Evolutionary conservation across 306 rosid species (phyloP), one percentile per base, ranked within the genome.

Genomic region (Geum urbanum): DNA sequence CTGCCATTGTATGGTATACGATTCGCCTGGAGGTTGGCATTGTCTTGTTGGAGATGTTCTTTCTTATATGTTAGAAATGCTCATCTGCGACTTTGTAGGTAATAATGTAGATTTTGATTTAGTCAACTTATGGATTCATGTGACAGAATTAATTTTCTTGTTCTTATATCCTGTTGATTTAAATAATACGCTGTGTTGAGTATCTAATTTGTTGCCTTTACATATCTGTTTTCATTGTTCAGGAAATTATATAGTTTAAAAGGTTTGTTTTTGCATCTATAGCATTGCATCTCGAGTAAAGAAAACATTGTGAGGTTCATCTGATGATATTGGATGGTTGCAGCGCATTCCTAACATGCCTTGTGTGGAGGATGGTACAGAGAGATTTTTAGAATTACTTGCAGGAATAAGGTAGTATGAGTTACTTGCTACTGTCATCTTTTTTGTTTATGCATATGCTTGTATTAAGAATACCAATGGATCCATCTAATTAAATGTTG

Each of bases 301-400:
- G 83, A 92, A 65, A 78, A 72, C 96, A 54, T 74, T 84, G 83
- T 84, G 50, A 24, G 96, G 96, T 67, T 92, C 98, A 64, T 70
- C 85, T 18, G 87, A 84, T 72, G 96, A 92, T 74, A 92, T 92
- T 58, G 96, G 92, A 66, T 90, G 98, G 98, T 76, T 90, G 88
- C 92, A 86, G 77, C 77, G 58, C 56, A 84, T 78, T 84, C 81
- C 87, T 1, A 82, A 79, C 65, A 72, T 92, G 92, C 91, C 92
- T 85, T 80, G 81, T 54, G 86, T 82, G 67, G 77, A 82, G 70
- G 90, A 88, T 82, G 98, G 95, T 60, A 86, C 96, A 37, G 61
- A 82, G 50, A 86, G 96, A 75, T 90, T 92, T 82, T 72, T 88
- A 85, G 90, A 90, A 78, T 79, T 92, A 79, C 92, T 90, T 73